Percentiles rank a stretch among this genome's conserved stretches.
Conservation (phyloP, 352 stramenopile species). For the Phytophthora kernoviae region DNA sequence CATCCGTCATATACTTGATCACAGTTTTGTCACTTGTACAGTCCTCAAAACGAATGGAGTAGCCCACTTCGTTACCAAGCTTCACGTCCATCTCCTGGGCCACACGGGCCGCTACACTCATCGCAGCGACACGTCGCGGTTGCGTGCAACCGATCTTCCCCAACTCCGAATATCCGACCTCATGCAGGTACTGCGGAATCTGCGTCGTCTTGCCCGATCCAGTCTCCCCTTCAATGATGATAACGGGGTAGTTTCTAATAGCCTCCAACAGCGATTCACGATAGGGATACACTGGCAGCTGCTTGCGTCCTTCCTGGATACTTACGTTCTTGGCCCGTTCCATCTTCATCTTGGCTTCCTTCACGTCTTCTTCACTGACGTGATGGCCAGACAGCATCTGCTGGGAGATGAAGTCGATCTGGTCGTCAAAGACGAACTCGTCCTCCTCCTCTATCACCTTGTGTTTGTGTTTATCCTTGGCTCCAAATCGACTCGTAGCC, state of each 20-base stretch:
- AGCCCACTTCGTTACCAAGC: constrained; percentile 97
- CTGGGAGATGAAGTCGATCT: constrained; percentile 99
- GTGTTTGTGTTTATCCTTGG: constrained; percentile 65
- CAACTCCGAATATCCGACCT: constrained; percentile 97
- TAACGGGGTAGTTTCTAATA: constrained; percentile 93
- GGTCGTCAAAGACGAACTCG: constrained; percentile 98
- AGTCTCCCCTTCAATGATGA: constrained; percentile 92
- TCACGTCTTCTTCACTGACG: constrained; percentile 81
- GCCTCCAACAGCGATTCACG: constrained; percentile 97
- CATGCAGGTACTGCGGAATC: constrained; percentile 98
- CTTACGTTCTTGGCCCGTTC: constrained; percentile 90
- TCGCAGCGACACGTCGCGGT: constrained; percentile 97
- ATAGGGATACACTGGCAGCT: constrained; percentile 98
- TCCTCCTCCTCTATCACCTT: constrained; percentile 83
- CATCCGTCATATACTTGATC: constrained; percentile 99
- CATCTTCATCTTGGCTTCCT: constrained; percentile 74
- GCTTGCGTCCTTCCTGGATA: constrained; percentile 95
- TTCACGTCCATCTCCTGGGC: constrained; percentile 98
- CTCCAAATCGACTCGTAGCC: constrained; percentile 61
- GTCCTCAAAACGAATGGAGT: constrained; percentile 99
- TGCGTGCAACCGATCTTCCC: constrained; percentile 96
- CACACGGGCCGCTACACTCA: constrained; percentile 99
- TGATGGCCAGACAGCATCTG: constrained; percentile 88
- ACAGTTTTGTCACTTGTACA: constrained; percentile 97
- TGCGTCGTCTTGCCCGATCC: constrained; percentile 99